phyloP scores from a whole-genome alignment of 352 stramenopile genomes.

The Globisporangium viniferum region DNA sequence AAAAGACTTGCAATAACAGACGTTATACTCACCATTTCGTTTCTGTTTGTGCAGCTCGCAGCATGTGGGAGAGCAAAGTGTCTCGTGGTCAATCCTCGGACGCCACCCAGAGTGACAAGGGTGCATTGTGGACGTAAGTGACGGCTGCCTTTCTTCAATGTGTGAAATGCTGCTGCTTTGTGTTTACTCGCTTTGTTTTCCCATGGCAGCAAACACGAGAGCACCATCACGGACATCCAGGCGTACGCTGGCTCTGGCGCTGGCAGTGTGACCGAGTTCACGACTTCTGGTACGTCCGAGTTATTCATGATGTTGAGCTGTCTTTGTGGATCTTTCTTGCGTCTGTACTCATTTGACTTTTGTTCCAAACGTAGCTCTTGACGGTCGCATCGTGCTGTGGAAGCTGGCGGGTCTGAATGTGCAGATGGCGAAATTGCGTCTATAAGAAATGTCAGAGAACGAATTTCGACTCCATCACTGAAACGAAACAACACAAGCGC shows the following conservation, averaged over 20 bases:
- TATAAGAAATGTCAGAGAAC: slow-evolving; percentile 36
- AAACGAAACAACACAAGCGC: not conserved
- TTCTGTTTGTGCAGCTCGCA: slow-evolving; percentile 38
- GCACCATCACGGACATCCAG: slow-evolving; percentile 83
- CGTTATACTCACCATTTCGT: not conserved
- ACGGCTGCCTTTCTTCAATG: not conserved
- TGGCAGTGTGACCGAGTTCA: slow-evolving; percentile 70
- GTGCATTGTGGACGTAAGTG: slow-evolving; percentile 78
- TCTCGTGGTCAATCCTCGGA: slow-evolving; percentile 78
- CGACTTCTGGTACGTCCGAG: slow-evolving; percentile 63
- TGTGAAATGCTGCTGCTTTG: not conserved
- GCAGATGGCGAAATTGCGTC: slow-evolving; percentile 75
- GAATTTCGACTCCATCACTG: slow-evolving; percentile 3
- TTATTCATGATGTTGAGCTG: not conserved
- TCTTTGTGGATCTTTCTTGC: not conserved
- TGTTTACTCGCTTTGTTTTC: slow-evolving; percentile 2
- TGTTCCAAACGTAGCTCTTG: slow-evolving; percentile 43
- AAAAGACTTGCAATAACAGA: not conserved
- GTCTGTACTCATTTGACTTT: not conserved
- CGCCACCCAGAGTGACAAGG: slow-evolving; percentile 78
- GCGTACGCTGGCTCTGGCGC: slow-evolving; percentile 46
- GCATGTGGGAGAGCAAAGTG: slow-evolving; percentile 86
- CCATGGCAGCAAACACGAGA: slow-evolving; percentile 70
- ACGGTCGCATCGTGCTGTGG: slow-evolving; percentile 81
- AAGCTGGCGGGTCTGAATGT: slow-evolving; percentile 69